Evolutionary conservation across 208 protist species (phyloP).

Genomic region (Crithidia thermophila): DNA sequence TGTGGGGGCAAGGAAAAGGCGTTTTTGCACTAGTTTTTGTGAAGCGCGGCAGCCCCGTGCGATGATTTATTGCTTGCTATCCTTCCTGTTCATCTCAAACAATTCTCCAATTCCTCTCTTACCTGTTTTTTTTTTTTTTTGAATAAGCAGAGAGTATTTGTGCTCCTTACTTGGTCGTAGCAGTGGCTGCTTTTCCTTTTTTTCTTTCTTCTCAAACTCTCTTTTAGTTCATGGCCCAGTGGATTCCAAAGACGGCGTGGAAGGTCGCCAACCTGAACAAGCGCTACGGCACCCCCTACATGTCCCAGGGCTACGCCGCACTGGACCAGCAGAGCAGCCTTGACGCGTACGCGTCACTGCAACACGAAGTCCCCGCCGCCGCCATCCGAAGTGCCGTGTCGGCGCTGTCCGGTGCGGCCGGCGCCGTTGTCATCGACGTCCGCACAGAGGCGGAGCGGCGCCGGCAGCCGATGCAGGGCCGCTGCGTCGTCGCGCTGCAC

Average conservation of each 20-base stretch:
- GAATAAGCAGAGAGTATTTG: neutral
- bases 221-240: slow-evolving; percentile 73
- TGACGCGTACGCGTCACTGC: slow-evolving; percentile 37
- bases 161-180: too few species aligned
- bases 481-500: slow-evolving; percentile 58
- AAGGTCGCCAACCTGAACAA: slow-evolving; percentile 88
- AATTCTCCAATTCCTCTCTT: too few species aligned
- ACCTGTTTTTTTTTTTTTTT: slow-evolving; percentile 3
- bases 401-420: neutral
- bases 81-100: too few species aligned
- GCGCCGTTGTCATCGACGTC: slow-evolving; percentile 70
- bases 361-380: neutral
- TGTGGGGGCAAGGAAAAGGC: too few species aligned
- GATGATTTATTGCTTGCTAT: too few species aligned
- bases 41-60: too few species aligned
- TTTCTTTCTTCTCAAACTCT: neutral
- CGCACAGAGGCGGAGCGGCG: slow-evolving; percentile 47
- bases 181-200: neutral
- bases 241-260: slow-evolving; percentile 90
- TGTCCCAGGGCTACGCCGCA: slow-evolving; percentile 37
- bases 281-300: slow-evolving; percentile 72
- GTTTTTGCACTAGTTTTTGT: too few species aligned
- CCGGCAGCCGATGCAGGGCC: slow-evolving; percentile 20
- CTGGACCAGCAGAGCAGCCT: slow-evolving; percentile 28
- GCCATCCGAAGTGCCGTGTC: slow-evolving; percentile 5